Evolutionary conservation across 2,329 filamentous ascomycete species (phyloP).

Genomic region (Didymella lethalis): DNA sequence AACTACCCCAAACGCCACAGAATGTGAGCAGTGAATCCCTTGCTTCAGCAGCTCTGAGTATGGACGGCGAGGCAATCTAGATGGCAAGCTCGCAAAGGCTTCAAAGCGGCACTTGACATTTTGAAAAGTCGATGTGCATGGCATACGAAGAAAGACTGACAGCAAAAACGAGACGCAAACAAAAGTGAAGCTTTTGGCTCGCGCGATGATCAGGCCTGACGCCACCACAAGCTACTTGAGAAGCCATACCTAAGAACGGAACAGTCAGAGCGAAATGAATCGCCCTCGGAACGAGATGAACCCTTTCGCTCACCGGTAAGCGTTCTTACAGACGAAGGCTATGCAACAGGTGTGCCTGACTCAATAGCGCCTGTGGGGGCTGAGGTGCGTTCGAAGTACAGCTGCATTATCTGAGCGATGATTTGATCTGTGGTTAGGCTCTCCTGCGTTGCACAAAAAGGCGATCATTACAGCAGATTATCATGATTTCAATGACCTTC

Average conservation of each 20-base stretch:
- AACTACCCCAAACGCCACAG: slow-evolving; percentile 3
- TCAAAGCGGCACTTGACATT: background rate
- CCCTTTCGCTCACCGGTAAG: slow-evolving; percentile 27
- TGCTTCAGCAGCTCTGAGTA: background rate
- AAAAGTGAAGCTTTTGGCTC: background rate
- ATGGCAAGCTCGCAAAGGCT: background rate
- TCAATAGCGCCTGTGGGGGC: slow-evolving; percentile 26
- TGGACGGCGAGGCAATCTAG: background rate
- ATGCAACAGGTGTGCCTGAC: slow-evolving; percentile 13
- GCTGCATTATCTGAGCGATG: slow-evolving; percentile 1
- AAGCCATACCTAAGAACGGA: background rate
- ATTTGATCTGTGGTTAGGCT: background rate
- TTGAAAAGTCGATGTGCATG: background rate
- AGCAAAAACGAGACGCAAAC: background rate
- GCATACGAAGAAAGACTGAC: background rate
- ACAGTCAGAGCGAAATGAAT: slow-evolving; percentile 2
- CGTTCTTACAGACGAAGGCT: slow-evolving; percentile 11
- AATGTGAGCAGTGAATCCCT: background rate
- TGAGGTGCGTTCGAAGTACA: slow-evolving; percentile 18
- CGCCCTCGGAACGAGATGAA: background rate
- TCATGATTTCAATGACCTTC: background rate
- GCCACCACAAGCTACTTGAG: slow-evolving; percentile 11
- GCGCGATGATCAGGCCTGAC: background rate
- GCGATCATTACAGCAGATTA: background rate
- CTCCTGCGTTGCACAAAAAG: background rate